Evolutionary conservation across 2,329 filamentous ascomycete genomes (phyloP), one percentile per base, ranked within the genome.

Genomic region (Trichoderma sp.): DNA sequence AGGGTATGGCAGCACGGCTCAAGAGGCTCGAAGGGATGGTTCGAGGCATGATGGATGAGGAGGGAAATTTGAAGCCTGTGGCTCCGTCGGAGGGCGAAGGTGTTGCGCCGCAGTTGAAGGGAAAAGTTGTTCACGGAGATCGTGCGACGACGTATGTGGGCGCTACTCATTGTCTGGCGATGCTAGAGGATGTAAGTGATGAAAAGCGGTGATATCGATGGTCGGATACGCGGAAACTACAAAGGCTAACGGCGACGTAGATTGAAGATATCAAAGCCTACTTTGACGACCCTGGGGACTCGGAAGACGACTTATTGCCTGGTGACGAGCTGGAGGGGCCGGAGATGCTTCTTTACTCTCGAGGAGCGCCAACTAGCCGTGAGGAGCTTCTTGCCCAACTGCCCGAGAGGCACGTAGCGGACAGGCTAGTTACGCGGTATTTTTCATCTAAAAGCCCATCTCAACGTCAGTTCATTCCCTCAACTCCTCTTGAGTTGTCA

Each of bases 261-360:
- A 87, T 88, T 57, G 84, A 88, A 72, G 85, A 88, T 67, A 77
- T 88, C 9, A 87, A 87, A 74, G 80, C 78, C 66, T 88, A 86
- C 70, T 87, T 88, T 73, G 83, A 86, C 27, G 81, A 86, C 34
- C 74, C 80, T 0, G 78, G 82, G 5, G 77, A 79, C 3, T 70
- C 70, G 1, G 78, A 78, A 0, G 78, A 79, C 2, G 77, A 78
- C 10, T 74, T 75, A 17, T 73, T 77, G 25, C 75, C 74, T 27
- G 70, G 72, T 5, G 73, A 76, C n/a, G 78, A 81, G 1, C 71
- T 77, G 3, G 78, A 80, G 4, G 75, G 78, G 5, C 75, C 79
- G 7, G 83, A 84, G 39, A 69, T 84, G 65, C 70, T 86, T 50
- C 72, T 87, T 25, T 73, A 80, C 52, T 79, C 81, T 13, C 76